These are phyloP conservation scores for Dothistroma pini DNA, from an alignment of 2,329 filamentous ascomycete species.

Conservation along the genomic window DNA sequence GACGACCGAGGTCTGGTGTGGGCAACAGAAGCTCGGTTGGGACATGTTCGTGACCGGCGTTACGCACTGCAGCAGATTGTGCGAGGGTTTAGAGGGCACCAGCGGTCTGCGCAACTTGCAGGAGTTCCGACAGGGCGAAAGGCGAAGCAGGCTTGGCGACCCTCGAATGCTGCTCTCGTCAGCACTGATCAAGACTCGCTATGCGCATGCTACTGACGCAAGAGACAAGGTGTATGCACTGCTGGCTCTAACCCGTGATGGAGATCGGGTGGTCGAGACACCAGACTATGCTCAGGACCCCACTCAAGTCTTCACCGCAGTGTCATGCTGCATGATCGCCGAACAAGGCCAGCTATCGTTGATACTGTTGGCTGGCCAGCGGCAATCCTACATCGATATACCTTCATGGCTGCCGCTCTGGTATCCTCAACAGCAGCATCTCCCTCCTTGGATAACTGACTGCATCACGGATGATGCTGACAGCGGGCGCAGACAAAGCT, in stretches of 20 bases:
- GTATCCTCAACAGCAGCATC: neutral
- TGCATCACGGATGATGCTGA: neutral
- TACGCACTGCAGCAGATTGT: neutral
- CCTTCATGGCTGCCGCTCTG: constrained; percentile 2
- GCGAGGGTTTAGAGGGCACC: neutral
- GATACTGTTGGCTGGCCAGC: constrained; percentile 2
- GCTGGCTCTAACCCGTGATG: neutral
- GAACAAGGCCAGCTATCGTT: neutral
- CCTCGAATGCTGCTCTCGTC: neutral
- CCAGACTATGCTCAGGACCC: neutral
- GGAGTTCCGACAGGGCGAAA: neutral
- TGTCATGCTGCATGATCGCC: neutral
- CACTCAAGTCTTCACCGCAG: neutral
- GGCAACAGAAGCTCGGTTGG: neutral
- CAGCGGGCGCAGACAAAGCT: too few relatives aligned
- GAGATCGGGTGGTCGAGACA: neutral
- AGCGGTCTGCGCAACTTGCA: neutral
- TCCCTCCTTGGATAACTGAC: neutral
- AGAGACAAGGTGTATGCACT: constrained; percentile 6
- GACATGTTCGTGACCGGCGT: neutral
- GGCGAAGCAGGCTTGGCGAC: neutral
- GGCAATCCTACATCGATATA: neutral
- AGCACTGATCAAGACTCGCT: neutral
- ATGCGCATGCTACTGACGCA: constrained; percentile 1
- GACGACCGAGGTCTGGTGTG: constrained; percentile 4